Conservation (phyloP, 768 basidiomycete species). For the Mycena rosella region DNA sequence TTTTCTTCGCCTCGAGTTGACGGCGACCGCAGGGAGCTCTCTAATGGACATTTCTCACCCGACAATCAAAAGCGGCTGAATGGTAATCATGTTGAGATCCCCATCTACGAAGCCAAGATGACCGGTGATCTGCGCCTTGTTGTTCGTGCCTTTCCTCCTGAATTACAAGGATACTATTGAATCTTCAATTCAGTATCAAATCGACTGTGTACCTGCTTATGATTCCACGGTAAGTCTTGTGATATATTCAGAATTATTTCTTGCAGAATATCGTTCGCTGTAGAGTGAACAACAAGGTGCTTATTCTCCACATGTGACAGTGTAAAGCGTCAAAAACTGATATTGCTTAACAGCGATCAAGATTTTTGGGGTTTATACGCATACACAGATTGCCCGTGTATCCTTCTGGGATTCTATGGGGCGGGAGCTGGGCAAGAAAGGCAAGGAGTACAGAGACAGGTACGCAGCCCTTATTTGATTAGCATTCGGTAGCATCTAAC, state of each 20-base stretch:
- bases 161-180: background rate
- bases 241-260: background rate
- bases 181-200: constrained; percentile 37
- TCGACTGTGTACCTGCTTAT: constrained; percentile 36
- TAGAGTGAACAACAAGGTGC: constrained; percentile 41
- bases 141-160: constrained; percentile 46
- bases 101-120: constrained; percentile 80
- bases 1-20: background rate
- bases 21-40: constrained; percentile 66
- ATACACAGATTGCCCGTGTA: constrained; percentile 57
- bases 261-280: background rate
- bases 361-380: constrained; percentile 65
- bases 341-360: constrained; percentile 51
- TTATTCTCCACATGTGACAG: background rate
- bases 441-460: constrained; percentile 68
- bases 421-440: constrained; percentile 55
- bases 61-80: constrained; percentile 76
- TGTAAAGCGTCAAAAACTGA: background rate
- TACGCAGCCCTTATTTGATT: constrained; percentile 32
- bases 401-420: constrained; percentile 61
- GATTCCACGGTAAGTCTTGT: constrained; percentile 42
- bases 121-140: constrained; percentile 64
- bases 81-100: constrained; percentile 57
- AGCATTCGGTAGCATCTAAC: background rate
- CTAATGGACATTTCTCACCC: constrained; percentile 75